Base-by-base conservation (phyloP, 192 early-diverging fungal species). In the Mycoemilia scoparia region DNA sequence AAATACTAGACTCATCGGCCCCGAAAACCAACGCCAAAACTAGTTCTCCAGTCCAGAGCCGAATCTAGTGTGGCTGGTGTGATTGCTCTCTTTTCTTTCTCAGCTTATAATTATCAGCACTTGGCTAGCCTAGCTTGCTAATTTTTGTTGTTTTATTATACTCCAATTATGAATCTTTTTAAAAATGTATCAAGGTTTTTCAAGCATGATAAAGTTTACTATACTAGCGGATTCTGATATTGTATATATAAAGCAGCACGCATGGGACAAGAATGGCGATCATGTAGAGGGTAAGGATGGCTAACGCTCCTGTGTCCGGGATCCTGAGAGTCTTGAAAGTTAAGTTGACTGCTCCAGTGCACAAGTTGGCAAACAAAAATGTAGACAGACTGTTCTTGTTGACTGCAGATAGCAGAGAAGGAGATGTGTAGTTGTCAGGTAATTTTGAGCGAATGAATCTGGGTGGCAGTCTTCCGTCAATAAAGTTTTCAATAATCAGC, bases 261-360 rank as follows among this genome's bases (percentile, higher is more conserved):
- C 53, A 45, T 14, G 60, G 60, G 12, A 51, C 43, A 30, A 66
- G 41, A 31, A 72, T 59, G 13, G 66, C 36, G 11, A 55, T 24
- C 18, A 73, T 77, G 28, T 84, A 81, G 2, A 41, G 41, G 0
- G 44, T 39, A 36, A 73, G 46, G 12, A 81, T 62, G 2, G 31
- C 27, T 26, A 67, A 42, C 0, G 77, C 49, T 19, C 57, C 24
- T 15, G 38, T 9, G 4, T 46, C 43, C 0, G 52, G 37, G n/a
- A 69, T 60, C 21, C 67, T 62, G 14, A 96, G 57, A 4, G 92
- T 96, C 38, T 82, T 58, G 8, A 85, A 50, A 1, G 68, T 50
- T 43, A 92, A 44, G 52, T 96, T 96, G 5, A 87, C 60, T 1
- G 73, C 18, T 2, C 92, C 92, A 0, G 92, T 96, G 28, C 87